Evolutionary conservation across 2,329 filamentous ascomycete genomes (phyloP).

Genomic region (Exophiala oligosperma): DNA sequence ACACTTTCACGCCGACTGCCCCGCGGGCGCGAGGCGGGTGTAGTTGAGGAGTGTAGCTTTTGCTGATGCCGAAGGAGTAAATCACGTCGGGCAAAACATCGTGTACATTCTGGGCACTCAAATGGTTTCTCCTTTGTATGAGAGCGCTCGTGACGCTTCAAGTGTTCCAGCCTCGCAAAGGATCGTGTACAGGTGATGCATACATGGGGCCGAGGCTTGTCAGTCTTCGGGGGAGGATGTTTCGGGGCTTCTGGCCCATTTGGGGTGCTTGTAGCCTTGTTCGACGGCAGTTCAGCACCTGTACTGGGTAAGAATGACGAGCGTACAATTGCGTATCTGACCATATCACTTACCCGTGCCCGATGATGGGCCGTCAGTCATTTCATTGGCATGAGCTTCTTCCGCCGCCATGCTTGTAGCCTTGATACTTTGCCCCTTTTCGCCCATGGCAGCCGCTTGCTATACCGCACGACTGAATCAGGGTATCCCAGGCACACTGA

Average conservation of each 20-base stretch:
- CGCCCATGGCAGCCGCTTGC: not conserved
- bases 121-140: conserved; percentile 99
- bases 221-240: conserved; percentile 80
- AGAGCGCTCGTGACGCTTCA: conserved; percentile 97
- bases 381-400: conserved; percentile 5
- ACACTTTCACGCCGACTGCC: conserved; percentile 83
- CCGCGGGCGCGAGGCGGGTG: conserved; percentile 80
- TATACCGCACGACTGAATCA: not conserved
- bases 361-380: conserved; percentile 1
- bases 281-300: conserved; percentile 15
- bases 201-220: conserved; percentile 94
- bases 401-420: not conserved
- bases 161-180: conserved; percentile 90
- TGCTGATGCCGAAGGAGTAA: conserved; percentile 93
- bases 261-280: conserved; percentile 5
- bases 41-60: conserved; percentile 93
- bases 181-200: conserved; percentile 88
- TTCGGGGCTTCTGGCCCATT: conserved; percentile 2
- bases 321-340: not conserved
- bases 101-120: conserved; percentile 88
- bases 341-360: conserved; percentile 13
- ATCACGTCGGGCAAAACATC: conserved; percentile 93
- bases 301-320: conserved; percentile 1
- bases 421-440: not conserved
- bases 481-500: not conserved